Conservation (phyloP, 345 rosid genomes). For the Gossypium longicalyx region DNA sequence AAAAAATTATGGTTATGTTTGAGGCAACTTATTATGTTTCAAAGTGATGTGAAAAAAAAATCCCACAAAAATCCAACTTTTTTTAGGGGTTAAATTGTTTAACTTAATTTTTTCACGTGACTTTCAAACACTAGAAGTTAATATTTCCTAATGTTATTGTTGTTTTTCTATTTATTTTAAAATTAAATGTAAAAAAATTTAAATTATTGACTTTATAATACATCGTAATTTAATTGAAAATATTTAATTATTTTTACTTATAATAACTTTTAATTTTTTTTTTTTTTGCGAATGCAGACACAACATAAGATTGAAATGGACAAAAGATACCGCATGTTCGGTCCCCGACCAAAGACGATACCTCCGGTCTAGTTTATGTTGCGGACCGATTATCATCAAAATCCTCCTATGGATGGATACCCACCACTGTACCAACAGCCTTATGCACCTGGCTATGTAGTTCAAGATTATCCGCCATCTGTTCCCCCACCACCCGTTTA, state of each 20-base stretch:
- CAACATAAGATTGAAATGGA: constrained; percentile 97
- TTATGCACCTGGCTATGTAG: constrained; percentile 36
- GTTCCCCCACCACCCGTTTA: constrained; percentile 25
- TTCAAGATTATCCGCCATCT: constrained; percentile 32
- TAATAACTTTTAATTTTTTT: neutral
- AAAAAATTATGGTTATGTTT: too few species aligned
- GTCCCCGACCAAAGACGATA: constrained; percentile 81
- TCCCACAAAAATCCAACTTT: too few species aligned
- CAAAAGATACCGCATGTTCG: constrained; percentile 86
- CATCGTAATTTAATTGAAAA: too few species aligned
- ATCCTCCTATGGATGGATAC: constrained; percentile 75
- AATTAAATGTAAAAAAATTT: too few species aligned
- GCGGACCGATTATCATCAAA: constrained; percentile 57
- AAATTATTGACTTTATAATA: too few species aligned
- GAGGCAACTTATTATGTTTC: too few species aligned
- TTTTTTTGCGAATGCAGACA: constrained; percentile 40
- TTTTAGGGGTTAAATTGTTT: too few species aligned
- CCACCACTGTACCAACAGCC: constrained; percentile 40
- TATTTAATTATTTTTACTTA: neutral
- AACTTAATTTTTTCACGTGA: too few species aligned
- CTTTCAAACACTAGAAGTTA: too few species aligned
- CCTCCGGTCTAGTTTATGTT: constrained; percentile 90
- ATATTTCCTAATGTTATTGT: too few species aligned
- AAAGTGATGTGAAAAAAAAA: too few species aligned
- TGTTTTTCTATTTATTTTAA: too few species aligned